Conservation (phyloP, 306 rosid species). For the Quercus parvula region DNA sequence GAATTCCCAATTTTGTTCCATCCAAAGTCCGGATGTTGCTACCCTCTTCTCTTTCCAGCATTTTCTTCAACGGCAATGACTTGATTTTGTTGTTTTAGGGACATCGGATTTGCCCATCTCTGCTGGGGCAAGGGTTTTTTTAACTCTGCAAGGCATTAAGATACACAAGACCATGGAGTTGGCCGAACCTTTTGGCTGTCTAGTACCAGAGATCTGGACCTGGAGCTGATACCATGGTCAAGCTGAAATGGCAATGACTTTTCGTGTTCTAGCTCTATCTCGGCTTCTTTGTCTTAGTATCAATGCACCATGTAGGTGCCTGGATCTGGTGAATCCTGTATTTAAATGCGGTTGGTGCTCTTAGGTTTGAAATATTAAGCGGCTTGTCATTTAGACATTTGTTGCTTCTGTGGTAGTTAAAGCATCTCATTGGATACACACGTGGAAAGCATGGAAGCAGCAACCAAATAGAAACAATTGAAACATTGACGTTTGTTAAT, state of each 20-base stretch:
- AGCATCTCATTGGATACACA: background rate
- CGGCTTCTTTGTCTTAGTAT: background rate
- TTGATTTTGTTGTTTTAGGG: background rate
- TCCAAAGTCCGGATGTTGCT: background rate
- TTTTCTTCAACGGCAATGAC: background rate
- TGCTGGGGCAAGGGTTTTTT: background rate
- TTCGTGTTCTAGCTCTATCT: background rate
- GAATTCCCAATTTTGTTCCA: slow-evolving; percentile 27
- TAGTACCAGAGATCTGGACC: background rate
- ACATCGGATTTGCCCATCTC: background rate
- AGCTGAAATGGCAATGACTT: background rate
- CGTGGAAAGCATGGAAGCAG: slow-evolving; percentile 1
- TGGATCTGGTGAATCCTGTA: slow-evolving; percentile 3
- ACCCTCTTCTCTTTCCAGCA: background rate
- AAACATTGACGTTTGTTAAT: background rate
- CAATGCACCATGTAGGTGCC: background rate
- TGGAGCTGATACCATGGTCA: background rate
- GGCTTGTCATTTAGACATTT: background rate
- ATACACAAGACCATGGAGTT: background rate
- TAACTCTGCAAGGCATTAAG: background rate
- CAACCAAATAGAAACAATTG: background rate
- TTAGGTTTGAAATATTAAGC: background rate
- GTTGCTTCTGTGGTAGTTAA: slow-evolving; percentile 10
- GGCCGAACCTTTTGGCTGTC: background rate
- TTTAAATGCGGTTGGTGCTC: background rate